Base-by-base conservation (phyloP, 2,329 filamentous ascomycete species). In the Pseudocercospora vitis region DNA sequence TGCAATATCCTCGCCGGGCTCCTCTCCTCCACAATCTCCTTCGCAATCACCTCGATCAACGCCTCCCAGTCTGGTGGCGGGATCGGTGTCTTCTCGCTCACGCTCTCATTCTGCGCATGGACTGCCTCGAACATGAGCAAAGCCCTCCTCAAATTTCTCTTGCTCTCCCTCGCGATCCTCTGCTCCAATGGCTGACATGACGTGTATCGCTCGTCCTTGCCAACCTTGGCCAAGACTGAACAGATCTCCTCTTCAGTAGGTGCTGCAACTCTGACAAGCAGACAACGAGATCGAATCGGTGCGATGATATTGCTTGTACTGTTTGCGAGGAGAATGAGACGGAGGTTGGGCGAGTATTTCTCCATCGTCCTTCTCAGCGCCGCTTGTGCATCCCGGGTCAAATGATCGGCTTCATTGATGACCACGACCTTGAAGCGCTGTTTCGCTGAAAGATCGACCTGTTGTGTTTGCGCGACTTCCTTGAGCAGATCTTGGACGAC, bases 381-480 rank as follows among this genome's bases (percentile, higher is more conserved):
- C 0, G 95, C 94, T 74, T 99, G 94, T 3, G 94, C 94, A 78
- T 99, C 94, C 59, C 94, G 80, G 3, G 87, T 94, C 60, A 99
- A 80, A 68, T 96, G 89, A 69, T 99, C 95, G 6, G 94, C 94
- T 77, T 99, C 94, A 66, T 99, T 99, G 79, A 99, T 97, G 29
- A 99, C 92, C 1, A 99, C 94, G 1, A 99, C 91, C 75, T 99
- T 99, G 81, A 99, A 99, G 39, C 86, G 83, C 71, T 99, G 94
- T 70, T 85, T 88, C 12, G 95, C 95, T 9, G 84, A 81, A 63
- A 94, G 80, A 71, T 99, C 94, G n/a, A 99, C 94, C 75, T 99
- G 95, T 71, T 99, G 94, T 49, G 94, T 99, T 74, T 99, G 95
- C 24, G 95, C 94, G 4, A 99, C 92, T 73, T 99, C 94, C 73